Conservation (phyloP, 1,284 basidiomycete genomes). For the Singerocomus rubriflavus region DNA sequence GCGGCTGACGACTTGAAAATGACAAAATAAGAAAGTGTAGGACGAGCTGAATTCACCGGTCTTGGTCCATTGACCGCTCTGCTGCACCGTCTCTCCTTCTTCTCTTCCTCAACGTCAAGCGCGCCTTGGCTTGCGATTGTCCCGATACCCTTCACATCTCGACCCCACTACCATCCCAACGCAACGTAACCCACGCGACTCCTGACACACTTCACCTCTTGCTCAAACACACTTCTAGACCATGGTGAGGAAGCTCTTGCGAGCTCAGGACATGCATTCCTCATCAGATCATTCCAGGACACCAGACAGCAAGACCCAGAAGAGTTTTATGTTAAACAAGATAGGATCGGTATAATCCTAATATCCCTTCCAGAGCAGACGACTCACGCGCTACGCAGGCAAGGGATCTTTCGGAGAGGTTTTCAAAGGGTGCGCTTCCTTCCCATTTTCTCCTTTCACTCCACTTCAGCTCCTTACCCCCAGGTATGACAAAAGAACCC, state of each 20-base stretch:
- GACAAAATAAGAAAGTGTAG: constrained; percentile 30
- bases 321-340: constrained; percentile 93
- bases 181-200: constrained; percentile 20
- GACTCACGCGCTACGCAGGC: constrained; percentile 45
- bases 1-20: constrained; percentile 31
- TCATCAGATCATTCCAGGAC: constrained; percentile 45
- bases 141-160: constrained; percentile 3
- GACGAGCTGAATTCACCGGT: constrained; percentile 11
- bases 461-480: not conserved
- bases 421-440: constrained; percentile 78
- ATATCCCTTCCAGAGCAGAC: constrained; percentile 12
- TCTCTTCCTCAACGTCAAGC: constrained; percentile 8
- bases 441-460: not conserved
- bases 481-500: constrained; percentile 90
- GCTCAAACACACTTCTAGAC: constrained; percentile 1
- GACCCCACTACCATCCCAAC: not conserved
- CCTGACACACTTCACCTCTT: constrained; percentile 1
- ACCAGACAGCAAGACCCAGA: constrained; percentile 81
- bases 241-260: constrained; percentile 20
- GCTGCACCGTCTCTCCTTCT: constrained; percentile 1
- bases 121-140: constrained; percentile 2
- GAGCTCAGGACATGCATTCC: not conserved
- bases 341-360: constrained; percentile 78
- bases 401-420: constrained; percentile 98
- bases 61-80: constrained; percentile 4